Evolutionary conservation across 78 protist species (phyloP).

Genomic region (Cavenderia fasciculata): DNA sequence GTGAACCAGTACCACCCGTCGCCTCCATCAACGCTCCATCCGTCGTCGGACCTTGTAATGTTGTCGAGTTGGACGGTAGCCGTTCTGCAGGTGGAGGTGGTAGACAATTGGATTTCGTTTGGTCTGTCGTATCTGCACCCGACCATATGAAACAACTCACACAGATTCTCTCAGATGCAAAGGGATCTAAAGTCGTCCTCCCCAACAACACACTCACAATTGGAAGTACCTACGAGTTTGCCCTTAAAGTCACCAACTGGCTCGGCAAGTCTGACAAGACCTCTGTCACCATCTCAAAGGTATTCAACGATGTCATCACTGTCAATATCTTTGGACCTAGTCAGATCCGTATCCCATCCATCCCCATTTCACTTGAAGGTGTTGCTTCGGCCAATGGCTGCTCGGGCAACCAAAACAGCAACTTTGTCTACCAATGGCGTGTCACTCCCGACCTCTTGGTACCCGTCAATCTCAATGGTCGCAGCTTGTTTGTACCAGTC

Average conservation of each 20-base stretch:
- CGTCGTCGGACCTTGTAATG: conserved; percentile 27
- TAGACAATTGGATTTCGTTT: not conserved
- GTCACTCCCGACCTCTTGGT: not conserved
- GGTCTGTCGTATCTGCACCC: not conserved
- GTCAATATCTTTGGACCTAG: conserved; percentile 18
- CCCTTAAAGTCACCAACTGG: conserved; percentile 16
- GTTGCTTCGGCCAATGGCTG: conserved; percentile 8
- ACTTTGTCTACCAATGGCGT: conserved; percentile 16
- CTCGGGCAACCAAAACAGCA: not conserved
- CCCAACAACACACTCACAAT: not conserved
- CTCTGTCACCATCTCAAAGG: not conserved
- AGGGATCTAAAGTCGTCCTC: not conserved
- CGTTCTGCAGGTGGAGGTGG: conserved; percentile 37
- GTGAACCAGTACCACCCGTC: not conserved
- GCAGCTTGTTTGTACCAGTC: not conserved
- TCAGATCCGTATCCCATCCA: not conserved
- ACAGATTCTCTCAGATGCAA: not conserved
- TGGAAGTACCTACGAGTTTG: conserved; percentile 3
- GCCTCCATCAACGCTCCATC: conserved; percentile 30
- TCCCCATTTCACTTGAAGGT: conserved; percentile 1
- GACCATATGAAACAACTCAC: not conserved
- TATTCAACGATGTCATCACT: not conserved
- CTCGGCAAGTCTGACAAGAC: conserved; percentile 6
- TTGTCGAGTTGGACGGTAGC: conserved; percentile 10
- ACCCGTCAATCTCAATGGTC: not conserved